These are phyloP conservation scores for Eragrostis nindensis DNA, from an alignment of 176 grass and related monocot genomes.

Conservation along the genomic window DNA sequence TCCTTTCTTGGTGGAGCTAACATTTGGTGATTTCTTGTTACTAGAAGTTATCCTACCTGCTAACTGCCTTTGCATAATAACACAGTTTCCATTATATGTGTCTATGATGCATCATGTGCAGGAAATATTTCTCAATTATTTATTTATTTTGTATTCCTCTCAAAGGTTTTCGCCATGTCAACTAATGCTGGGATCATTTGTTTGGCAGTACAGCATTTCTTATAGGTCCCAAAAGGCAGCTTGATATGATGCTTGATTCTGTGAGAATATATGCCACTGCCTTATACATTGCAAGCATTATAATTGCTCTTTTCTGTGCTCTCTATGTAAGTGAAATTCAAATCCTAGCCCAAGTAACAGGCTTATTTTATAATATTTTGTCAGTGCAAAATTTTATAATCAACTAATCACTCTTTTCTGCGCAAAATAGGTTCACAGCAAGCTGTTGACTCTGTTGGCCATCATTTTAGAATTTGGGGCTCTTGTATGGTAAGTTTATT, in stretches of 20 bases:
- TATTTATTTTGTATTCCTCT: neutral
- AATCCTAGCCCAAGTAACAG: neutral
- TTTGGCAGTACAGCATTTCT: conserved; percentile 99
- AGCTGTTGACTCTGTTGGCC: conserved; percentile 88
- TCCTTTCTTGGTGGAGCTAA: too few species aligned
- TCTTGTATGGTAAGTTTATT: conserved; percentile 78
- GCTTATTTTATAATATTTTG: conserved; percentile 33
- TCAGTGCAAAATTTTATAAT: neutral
- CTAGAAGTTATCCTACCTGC: too few species aligned
- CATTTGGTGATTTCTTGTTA: too few species aligned
- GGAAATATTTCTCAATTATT: too few species aligned
- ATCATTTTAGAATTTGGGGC: conserved; percentile 94
- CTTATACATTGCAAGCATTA: conserved; percentile 92
- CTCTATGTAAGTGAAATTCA: conserved; percentile 75
- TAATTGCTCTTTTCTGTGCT: conserved; percentile 87
- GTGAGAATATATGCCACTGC: conserved; percentile 98
- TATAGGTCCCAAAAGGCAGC: conserved; percentile 92
- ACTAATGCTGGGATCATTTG: conserved; percentile 58
- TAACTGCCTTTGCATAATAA: too few species aligned
- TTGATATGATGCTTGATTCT: conserved; percentile 99
- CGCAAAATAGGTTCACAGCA: conserved; percentile 78
- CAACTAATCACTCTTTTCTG: conserved; percentile 8
- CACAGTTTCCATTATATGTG: too few species aligned
- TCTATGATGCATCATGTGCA: too few species aligned
- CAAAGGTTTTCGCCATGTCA: conserved; percentile 28